phyloP scores from a whole-genome alignment of 2,329 filamentous ascomycete genomes.

The Tolypocladium ophioglossoides region DNA sequence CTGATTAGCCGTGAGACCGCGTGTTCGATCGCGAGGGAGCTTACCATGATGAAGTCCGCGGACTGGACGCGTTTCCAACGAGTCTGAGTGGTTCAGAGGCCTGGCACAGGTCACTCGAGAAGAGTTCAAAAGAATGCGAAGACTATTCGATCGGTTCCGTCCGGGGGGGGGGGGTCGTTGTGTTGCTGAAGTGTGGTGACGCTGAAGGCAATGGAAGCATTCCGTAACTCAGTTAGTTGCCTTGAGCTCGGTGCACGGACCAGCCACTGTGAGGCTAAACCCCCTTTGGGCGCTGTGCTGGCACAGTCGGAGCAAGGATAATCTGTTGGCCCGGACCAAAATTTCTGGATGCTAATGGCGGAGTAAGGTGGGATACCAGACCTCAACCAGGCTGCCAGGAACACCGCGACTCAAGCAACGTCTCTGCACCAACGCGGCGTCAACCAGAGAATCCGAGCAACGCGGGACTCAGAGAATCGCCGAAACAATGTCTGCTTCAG shows the following conservation, averaged over 20 bases:
- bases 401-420: conserved; percentile 14
- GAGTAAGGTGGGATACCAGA: conserved; percentile 29
- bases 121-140: background rate
- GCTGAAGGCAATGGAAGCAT: conserved; percentile 24
- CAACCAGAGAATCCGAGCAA: conserved; percentile 17
- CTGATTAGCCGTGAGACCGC: conserved; percentile 12
- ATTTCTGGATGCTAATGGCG: conserved; percentile 24
- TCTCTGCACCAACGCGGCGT: conserved; percentile 19
- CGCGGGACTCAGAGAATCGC: conserved; percentile 24
- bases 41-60: conserved; percentile 31
- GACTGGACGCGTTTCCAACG: conserved; percentile 10
- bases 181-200: conserved; percentile 10
- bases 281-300: conserved; percentile 6
- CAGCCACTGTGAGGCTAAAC: conserved; percentile 13
- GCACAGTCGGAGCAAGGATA: conserved; percentile 24
- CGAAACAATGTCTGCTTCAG: conserved; percentile 33
- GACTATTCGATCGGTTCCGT: background rate
- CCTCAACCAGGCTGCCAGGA: conserved; percentile 16
- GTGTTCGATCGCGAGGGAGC: conserved; percentile 9
- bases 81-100: background rate
- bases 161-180: conserved; percentile 1
- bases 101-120: background rate
- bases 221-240: conserved; percentile 29
- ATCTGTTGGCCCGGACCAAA: conserved; percentile 29
- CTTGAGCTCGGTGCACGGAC: conserved; percentile 27